Evolutionary conservation across 257 asterid species (phyloP), one percentile per base, ranked within the genome.

Genomic region (Prunella vulgaris): DNA sequence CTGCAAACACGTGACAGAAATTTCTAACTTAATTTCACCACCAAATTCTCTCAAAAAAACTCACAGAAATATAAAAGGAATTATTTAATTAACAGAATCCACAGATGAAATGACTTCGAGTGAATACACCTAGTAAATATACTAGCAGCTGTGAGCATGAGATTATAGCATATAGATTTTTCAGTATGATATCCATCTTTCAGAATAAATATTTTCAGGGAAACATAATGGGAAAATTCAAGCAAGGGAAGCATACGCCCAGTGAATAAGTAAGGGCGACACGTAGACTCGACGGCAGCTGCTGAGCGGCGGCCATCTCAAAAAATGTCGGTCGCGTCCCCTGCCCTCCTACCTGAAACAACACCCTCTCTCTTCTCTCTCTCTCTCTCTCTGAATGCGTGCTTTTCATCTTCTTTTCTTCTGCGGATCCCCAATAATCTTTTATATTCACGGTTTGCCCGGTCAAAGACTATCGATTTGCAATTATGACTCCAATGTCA

Each of bases 261-360:
- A 94, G 84, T 4, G 97, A 94, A 83, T 94, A 94, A 69, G 95
- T 84, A 46, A 94, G 87, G 72, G 97, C 99, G 69, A 97, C 96
- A 65, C 99, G 86, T 62, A 94, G 84, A 79, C 99, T 94, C 35
- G 97, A 81, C 33, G 99, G 99, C n/a, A 94, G 90, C 87, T 94
- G 99, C 76, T 94, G 97, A 61, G 99, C 97, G 54, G 99, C 99
- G 17, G 99, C 84, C 99, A 94, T 94, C 85, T 94, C 99, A 77
- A 94, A 94, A 87, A 94, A 94, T 78, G 99, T 94, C 80, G 97
- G 99, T 71, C 99, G 97, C 57, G 88, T 86, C 65, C 99, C 99
- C 72, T 87, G 92, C 14, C 99, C 97, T 68, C 99, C 99, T 60
- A 94, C 99, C 87, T 94, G 99, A 85, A 94, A 94, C 89, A 94